phyloP scores from a whole-genome alignment of 495 filamentous ascomycete species.

The Penicillium steckii region DNA sequence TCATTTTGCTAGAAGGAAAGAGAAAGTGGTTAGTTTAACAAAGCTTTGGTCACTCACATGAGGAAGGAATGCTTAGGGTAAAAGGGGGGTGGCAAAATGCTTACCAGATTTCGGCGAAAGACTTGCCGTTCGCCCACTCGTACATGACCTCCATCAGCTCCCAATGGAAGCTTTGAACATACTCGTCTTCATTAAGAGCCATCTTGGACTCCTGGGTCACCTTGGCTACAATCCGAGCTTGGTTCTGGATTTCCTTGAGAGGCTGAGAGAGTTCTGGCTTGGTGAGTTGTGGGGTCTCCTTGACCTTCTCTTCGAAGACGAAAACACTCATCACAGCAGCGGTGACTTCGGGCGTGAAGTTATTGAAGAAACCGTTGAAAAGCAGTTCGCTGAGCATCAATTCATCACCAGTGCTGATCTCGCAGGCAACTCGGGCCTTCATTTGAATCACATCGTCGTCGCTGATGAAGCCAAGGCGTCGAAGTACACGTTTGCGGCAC shows the following conservation, averaged over 20 bases:
- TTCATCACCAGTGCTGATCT: slow-evolving; percentile 93
- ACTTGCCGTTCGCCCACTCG: slow-evolving; percentile 88
- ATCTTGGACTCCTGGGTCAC: slow-evolving; percentile 92
- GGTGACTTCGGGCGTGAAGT: slow-evolving; percentile 80
- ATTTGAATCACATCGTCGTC: slow-evolving; percentile 90
- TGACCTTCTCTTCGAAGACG: slow-evolving; percentile 93
- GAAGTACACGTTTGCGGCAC: slow-evolving; percentile 91
- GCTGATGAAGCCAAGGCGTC: slow-evolving; percentile 93
- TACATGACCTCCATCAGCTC: slow-evolving; percentile 96
- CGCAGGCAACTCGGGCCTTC: slow-evolving; percentile 94
- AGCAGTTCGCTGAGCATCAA: slow-evolving; percentile 87
- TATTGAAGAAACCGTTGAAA: slow-evolving; percentile 98
- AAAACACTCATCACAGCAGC: slow-evolving; percentile 87
- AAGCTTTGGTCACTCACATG: not conserved
- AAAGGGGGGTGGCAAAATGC: slow-evolving; percentile 22
- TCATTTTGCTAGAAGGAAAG: slow-evolving; percentile 75
- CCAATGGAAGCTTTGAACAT: slow-evolving; percentile 80
- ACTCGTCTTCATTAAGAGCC: slow-evolving; percentile 87
- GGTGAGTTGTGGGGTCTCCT: slow-evolving; percentile 59
- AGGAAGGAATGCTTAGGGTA: too few species aligned
- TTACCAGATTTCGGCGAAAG: slow-evolving; percentile 95
- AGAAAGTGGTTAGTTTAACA: slow-evolving; percentile 1
- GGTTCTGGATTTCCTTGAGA: slow-evolving; percentile 76
- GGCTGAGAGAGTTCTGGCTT: slow-evolving; percentile 84
- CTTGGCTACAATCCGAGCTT: slow-evolving; percentile 85